Percentiles rank a stretch among this genome's conserved stretches.
These are phyloP conservation scores for Thalia dealbata DNA, from an alignment of 176 grass and related monocot genomes.

Conservation along the genomic window DNA sequence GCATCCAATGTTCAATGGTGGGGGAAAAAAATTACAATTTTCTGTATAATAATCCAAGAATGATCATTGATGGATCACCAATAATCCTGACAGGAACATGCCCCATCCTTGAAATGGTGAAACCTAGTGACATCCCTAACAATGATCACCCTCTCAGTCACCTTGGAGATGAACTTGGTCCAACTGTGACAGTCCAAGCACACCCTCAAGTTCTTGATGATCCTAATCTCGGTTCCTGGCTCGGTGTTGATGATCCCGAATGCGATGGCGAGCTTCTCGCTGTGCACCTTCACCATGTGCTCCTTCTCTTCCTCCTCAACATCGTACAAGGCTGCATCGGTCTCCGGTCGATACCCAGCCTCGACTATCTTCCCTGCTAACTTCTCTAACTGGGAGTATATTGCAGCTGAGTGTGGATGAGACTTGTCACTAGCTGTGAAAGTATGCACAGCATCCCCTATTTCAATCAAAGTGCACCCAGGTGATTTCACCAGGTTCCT, in stretches of 20 bases:
- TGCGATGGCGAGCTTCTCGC: conserved; percentile 18
- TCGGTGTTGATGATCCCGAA: conserved; percentile 16
- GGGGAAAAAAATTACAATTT: too few relatives aligned
- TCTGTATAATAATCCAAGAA: too few relatives aligned
- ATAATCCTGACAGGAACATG: conserved; percentile 19
- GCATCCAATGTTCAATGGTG: too few relatives aligned
- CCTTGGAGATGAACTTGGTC: conserved; percentile 20
- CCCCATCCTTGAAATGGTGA: conserved; percentile 22
- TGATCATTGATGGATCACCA: conserved; percentile 6
- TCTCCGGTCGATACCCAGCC: conserved; percentile 13
- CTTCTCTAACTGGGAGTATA: conserved; percentile 9
- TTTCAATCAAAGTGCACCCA: conserved; percentile 17
- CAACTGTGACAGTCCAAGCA: conserved; percentile 23
- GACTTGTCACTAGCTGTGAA: conserved; percentile 9
- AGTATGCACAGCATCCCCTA: conserved; percentile 8
- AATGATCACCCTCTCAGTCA: conserved; percentile 21
- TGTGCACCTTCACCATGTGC: conserved; percentile 25
- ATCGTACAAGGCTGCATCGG: conserved; percentile 15
- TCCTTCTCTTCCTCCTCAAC: conserved; percentile 26
- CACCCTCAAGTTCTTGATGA: conserved; percentile 24
- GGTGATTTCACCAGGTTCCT: conserved; percentile 12
- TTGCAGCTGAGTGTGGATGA: conserved; percentile 12
- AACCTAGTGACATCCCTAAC: conserved; percentile 24
- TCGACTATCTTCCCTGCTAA: conserved; percentile 12
- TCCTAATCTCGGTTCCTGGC: conserved; percentile 23